Evolutionary conservation across 345 rosid genomes (phyloP), one percentile per base, ranked within the genome.

Genomic region (Lumnitzera littorea): DNA sequence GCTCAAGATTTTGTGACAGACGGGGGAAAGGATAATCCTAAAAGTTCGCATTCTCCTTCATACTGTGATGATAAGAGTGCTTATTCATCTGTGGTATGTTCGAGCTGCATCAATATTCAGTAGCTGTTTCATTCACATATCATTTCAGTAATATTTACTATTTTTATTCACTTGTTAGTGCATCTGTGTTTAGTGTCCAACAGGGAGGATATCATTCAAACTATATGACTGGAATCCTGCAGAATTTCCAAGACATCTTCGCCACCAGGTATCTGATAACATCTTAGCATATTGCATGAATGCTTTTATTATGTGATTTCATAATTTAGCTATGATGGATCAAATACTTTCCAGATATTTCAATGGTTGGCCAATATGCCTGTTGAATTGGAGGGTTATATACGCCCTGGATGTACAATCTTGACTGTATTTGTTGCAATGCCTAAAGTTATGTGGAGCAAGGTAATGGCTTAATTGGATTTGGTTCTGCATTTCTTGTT

Each of bases 151-250:
- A 12, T 11, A 24, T 0, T 59, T 23, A 24, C 29, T 48, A 56
- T 55, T 24, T 53, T 2, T 27, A 27, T 27, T 27, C 31, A 27
- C 24, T 24, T 11, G 46, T 13, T 29, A 57, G 29, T 53, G 17
- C 63, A 13, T 70, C 67, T 72, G 61, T 20, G 50, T 85, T 56
- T 62, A 94, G 99, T 90, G 97, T 56, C 97, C 99, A 55, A 86
- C 99, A 61, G 99, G 96, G 58, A 84, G 96, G 68, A 87, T 94
- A 72, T 90, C 97, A 17, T 89, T 87, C 77, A 89, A 87, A 84
- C 97, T 92, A 58, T 90, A 90, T 73, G 99, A 94, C 61, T 94
- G 99, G 99, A 94, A 94, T 80, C 99, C 97, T 2, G 97, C 97
- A 6, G 99, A 94, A 72, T 94, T 94, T 69, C 99, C 99, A 1